These are phyloP conservation scores for Lipomyces lipofer DNA, from an alignment of 805 yeast species.

Conservation along the genomic window DNA sequence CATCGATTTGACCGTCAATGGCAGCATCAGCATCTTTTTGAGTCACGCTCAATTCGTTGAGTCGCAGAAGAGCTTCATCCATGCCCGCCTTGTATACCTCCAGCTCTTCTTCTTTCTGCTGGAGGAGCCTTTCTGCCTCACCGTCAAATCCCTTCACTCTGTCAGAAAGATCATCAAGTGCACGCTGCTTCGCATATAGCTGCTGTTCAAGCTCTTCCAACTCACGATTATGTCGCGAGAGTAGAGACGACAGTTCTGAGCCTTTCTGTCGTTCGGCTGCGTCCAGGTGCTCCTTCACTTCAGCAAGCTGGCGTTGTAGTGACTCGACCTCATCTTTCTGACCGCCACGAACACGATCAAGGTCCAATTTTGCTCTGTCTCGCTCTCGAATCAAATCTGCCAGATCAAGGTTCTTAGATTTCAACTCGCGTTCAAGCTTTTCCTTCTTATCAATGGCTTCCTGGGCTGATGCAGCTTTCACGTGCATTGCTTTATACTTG, in stretches of 20 bases:
- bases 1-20: constrained; percentile 60
- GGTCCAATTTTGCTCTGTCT: constrained; percentile 80
- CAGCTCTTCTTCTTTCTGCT: constrained; percentile 72
- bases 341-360: constrained; percentile 54
- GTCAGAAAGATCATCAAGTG: constrained; percentile 36
- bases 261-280: constrained; percentile 64
- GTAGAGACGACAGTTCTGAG: constrained; percentile 58
- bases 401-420: constrained; percentile 79
- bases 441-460: constrained; percentile 85
- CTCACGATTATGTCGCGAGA: constrained; percentile 65
- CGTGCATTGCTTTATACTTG: constrained; percentile 72
- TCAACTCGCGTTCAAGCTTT: constrained; percentile 75
- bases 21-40: constrained; percentile 53
- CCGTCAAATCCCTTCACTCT: constrained; percentile 35
- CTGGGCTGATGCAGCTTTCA: constrained; percentile 85
- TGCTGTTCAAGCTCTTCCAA: constrained; percentile 51
- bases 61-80: constrained; percentile 65
- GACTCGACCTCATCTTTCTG: constrained; percentile 66
- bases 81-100: constrained; percentile 69
- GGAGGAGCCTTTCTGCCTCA: constrained; percentile 49
- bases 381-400: constrained; percentile 88
- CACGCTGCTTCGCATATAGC: constrained; percentile 39
- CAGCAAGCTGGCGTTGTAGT: constrained; percentile 63
- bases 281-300: constrained; percentile 55
- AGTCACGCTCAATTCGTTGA: constrained; percentile 49